These are phyloP conservation scores for Kurtzmaniella cleridarum DNA, from an alignment of 805 yeast species.

Conservation along the genomic window DNA sequence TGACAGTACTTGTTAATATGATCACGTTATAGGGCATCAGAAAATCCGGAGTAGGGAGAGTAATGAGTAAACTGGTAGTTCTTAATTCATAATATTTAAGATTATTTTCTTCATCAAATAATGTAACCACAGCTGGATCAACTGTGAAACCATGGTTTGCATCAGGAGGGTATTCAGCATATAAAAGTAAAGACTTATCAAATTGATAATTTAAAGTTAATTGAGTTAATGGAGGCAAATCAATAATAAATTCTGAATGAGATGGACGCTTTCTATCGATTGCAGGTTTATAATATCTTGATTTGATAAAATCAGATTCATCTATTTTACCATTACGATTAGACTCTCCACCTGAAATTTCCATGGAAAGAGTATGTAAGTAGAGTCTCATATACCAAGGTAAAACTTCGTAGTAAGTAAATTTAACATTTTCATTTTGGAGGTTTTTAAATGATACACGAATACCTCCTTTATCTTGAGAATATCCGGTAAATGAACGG, in stretches of 20 bases:
- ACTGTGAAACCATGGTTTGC: constrained; percentile 97
- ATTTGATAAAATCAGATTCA: constrained; percentile 31
- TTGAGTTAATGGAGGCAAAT: constrained; percentile 59
- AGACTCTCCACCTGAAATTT: constrained; percentile 9
- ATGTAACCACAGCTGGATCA: constrained; percentile 79
- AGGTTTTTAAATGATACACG: constrained; percentile 77
- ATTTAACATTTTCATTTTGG: constrained; percentile 37
- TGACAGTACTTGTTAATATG: constrained; percentile 85
- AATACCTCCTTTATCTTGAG: constrained; percentile 87
- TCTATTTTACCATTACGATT: constrained; percentile 6
- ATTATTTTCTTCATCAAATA: constrained; percentile 28
- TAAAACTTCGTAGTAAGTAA: constrained; percentile 70
- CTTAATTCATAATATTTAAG: constrained; percentile 46
- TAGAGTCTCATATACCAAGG: constrained; percentile 93
- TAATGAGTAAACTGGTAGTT: constrained; percentile 79
- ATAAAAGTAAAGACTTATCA: constrained; percentile 78
- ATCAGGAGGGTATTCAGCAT: constrained; percentile 97
- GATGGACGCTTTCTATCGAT: constrained; percentile 76
- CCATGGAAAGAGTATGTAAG: constrained; percentile 57
- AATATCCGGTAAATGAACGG: constrained; percentile 85
- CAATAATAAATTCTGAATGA: constrained; percentile 65
- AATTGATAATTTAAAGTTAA: constrained; percentile 67
- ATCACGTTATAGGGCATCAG: constrained; percentile 98
- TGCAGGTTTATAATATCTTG: constrained; percentile 68
- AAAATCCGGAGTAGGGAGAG: constrained; percentile 95